Conservation (phyloP, 768 basidiomycete species). For the Phaeotremella skinneri region DNA sequence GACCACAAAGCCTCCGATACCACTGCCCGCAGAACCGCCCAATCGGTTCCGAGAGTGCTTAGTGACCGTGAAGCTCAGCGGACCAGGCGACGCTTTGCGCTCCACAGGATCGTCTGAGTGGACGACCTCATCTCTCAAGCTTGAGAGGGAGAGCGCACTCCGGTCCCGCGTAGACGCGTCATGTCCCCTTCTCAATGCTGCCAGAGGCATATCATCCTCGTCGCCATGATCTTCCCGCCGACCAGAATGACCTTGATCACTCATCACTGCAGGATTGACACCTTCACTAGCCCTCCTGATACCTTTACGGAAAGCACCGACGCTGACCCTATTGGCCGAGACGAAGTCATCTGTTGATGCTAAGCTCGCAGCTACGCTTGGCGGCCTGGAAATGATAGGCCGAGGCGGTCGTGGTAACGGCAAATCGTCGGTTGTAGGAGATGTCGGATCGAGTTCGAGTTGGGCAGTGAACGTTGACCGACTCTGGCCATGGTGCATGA, state of each 20-base stretch:
- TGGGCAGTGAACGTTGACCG: constrained; percentile 8
- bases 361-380: constrained; percentile 31
- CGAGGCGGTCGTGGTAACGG: constrained; percentile 1
- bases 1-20: not conserved
- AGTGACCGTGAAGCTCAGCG: not conserved
- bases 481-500: constrained; percentile 22
- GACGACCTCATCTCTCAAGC: not conserved
- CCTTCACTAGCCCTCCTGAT: constrained; percentile 36
- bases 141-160: constrained; percentile 18
- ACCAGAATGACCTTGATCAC: constrained; percentile 20
- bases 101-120: not conserved
- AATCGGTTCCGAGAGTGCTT: not conserved
- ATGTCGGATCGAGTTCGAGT: constrained; percentile 2
- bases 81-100: not conserved
- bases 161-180: not conserved
- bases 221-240: constrained; percentile 7
- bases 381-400: constrained; percentile 29
- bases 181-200: constrained; percentile 19
- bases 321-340: constrained; percentile 25
- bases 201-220: constrained; percentile 43
- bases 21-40: not conserved
- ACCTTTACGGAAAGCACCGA: constrained; percentile 40
- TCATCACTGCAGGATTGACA: constrained; percentile 12
- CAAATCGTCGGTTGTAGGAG: not conserved
- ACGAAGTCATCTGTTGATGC: constrained; percentile 25